Evolutionary conservation across 805 yeast genomes (phyloP), one percentile per base, ranked within the genome.

Genomic region (Blastobotrys muscicola): DNA sequence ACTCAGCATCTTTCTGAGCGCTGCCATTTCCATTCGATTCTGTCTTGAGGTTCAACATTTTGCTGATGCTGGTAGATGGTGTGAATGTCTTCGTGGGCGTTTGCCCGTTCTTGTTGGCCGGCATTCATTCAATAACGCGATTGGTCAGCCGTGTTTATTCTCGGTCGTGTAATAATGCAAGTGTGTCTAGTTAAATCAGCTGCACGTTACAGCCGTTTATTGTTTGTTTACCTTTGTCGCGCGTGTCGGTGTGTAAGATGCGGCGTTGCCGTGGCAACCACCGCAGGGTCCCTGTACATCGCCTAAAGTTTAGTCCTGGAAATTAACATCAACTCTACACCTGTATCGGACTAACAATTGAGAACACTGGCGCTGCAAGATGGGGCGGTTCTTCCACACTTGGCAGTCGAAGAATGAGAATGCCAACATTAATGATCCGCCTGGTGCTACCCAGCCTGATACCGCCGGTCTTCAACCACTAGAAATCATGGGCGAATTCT

Each of bases 1-100:
- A 56, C 37, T 56, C 60, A 8, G 59, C 57, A 40, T 56, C 53
- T 6, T 20, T 20, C 43, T 50, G 38, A 29, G 48, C 49, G 8
- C 52, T 29, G 12, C 33, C 36, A n/a, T 39, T 31, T 3, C 23
- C 23, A 11, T 14, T 14, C 12, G 33, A 15, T 11, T 20, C 32
- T 7, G 31, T 29, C 11, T 30, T 26, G 2, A 20, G 13, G 7
- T 13, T 14, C 10, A 29, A 23, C 33, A 39, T 11, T 10, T 39
- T 39, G 11, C 36, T 14, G 16, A 37, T 20, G 14, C 14, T 11
- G 3, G 16, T 23, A 9, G 36, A 30, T 9, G 41, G 41, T 15
- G 41, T 31, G 36, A 39, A 39, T 6, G 41, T 39, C 41, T 13
- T 12, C 26, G 41, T 31, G 12, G 34, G 14, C 26, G 36, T n/a